A percentile compares a stretch with the other conserved stretches of the same genome.
Conservation (phyloP, 768 basidiomycete species). For the Megacollybia marginata region DNA sequence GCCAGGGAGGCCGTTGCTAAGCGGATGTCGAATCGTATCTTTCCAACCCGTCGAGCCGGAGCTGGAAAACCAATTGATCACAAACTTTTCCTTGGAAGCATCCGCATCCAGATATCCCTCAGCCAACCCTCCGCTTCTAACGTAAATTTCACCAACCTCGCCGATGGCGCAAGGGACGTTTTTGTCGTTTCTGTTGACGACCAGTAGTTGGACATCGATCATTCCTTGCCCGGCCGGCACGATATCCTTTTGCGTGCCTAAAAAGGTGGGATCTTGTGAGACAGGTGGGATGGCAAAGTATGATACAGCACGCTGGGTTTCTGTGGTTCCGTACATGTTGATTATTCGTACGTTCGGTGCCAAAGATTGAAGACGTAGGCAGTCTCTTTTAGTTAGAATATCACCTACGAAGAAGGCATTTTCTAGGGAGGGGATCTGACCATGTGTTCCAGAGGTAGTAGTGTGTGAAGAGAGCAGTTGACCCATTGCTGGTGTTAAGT, state of each 20-base stretch:
- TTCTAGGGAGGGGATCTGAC: constrained; percentile 75
- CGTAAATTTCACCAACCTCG: constrained; percentile 98
- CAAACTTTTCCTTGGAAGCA: constrained; percentile 87
- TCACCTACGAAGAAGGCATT: constrained; percentile 99
- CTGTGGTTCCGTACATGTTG: constrained; percentile 99
- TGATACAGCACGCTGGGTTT: constrained; percentile 97
- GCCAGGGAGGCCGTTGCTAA: constrained; percentile 40
- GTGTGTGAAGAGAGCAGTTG: constrained; percentile 80
- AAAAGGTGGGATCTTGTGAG: constrained; percentile 71
- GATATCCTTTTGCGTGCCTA: constrained; percentile 91
- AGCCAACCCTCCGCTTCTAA: constrained; percentile 90
- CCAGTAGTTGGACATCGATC: constrained; percentile 94
- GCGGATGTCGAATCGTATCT: constrained; percentile 70
- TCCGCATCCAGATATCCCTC: constrained; percentile 88
- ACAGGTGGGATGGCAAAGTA: constrained; percentile 91
- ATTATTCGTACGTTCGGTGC: constrained; percentile 90
- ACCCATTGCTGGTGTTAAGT: constrained; percentile 98
- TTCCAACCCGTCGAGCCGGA: constrained; percentile 33
- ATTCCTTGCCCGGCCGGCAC: constrained; percentile 98
- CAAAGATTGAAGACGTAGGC: constrained; percentile 85
- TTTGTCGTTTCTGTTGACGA: constrained; percentile 86
- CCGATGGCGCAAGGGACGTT: constrained; percentile 86
- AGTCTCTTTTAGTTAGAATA: constrained; percentile 96
- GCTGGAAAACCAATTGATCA: constrained; percentile 83
- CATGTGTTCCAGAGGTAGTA: constrained; percentile 54